Percentiles rank a stretch among this genome's conserved stretches.
Evolutionary conservation across 2,329 filamentous ascomycete genomes (phyloP).

Genomic region (Clonostachys solani): DNA sequence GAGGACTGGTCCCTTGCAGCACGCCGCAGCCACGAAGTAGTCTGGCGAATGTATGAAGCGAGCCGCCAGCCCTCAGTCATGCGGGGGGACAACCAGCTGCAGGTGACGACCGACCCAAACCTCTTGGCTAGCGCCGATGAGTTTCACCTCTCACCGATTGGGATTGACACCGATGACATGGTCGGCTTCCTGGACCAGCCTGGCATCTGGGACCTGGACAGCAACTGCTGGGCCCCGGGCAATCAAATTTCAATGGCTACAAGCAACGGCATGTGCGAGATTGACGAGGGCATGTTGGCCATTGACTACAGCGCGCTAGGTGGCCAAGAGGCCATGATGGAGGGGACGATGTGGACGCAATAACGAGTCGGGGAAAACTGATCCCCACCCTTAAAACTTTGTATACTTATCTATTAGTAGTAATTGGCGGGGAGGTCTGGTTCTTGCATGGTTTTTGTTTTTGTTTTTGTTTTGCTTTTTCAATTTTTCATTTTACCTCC

Average conservation of each 20-base stretch:
- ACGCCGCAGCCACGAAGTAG: conserved; percentile 57
- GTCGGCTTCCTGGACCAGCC: conserved; percentile 50
- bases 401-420: too few relatives aligned
- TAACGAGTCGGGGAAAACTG: background rate
- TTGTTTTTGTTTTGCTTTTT: too few relatives aligned
- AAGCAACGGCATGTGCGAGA: conserved; percentile 14
- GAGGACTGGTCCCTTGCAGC: conserved; percentile 62
- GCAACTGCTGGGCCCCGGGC: conserved; percentile 39
- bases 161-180: conserved; percentile 45
- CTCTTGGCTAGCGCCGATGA: conserved; percentile 29
- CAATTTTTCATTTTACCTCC: too few relatives aligned
- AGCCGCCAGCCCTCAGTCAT: conserved; percentile 25
- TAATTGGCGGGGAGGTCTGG: too few relatives aligned
- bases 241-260: conserved; percentile 1
- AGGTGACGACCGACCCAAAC: conserved; percentile 6
- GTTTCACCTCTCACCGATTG: conserved; percentile 46
- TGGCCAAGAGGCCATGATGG: conserved; percentile 26
- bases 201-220: conserved; percentile 49
- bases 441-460: too few relatives aligned
- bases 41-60: conserved; percentile 61
- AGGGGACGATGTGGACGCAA: conserved; percentile 37
- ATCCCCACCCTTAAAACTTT: too few relatives aligned
- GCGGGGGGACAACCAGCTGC: conserved; percentile 6
- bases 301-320: conserved; percentile 33
- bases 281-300: conserved; percentile 25